A percentile compares a stretch with the other conserved stretches of the same genome.
Conservation (phyloP, 2,329 filamentous ascomycete genomes). For the Chrysoporthe deuterocubensis region DNA sequence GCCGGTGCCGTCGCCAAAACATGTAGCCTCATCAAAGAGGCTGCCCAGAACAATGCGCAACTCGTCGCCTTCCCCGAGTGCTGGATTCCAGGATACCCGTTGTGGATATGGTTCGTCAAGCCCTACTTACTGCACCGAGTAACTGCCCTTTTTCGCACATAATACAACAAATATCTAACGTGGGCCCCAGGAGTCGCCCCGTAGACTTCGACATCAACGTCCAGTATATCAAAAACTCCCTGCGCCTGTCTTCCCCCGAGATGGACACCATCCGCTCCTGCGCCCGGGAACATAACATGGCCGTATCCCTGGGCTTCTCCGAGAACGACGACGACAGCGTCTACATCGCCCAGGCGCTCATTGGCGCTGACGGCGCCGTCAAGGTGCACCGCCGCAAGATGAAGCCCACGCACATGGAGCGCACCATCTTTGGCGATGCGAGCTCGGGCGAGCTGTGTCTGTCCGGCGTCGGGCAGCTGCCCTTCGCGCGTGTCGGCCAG, state of each 20-base stretch:
- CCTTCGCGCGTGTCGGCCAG: slow-evolving; percentile 47
- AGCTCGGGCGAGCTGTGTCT: slow-evolving; percentile 39
- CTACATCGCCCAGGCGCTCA: slow-evolving; percentile 52
- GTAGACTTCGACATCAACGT: slow-evolving; percentile 10
- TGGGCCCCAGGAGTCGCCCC: not conserved
- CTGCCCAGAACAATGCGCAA: slow-evolving; percentile 55
- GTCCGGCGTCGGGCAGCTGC: slow-evolving; percentile 43
- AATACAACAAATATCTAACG: not conserved
- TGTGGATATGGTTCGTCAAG: slow-evolving; percentile 3
- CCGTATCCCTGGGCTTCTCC: slow-evolving; percentile 53
- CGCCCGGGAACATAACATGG: slow-evolving; percentile 47
- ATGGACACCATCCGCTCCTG: slow-evolving; percentile 47
- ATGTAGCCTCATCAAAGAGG: slow-evolving; percentile 58
- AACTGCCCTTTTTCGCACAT: not conserved
- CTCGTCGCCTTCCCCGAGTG: slow-evolving; percentile 59
- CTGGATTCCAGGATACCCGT: slow-evolving; percentile 58
- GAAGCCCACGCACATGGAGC: slow-evolving; percentile 58
- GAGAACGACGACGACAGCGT: slow-evolving; percentile 48
- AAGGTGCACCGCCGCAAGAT: slow-evolving; percentile 49
- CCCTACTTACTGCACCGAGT: no score
- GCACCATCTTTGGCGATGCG: slow-evolving; percentile 54
- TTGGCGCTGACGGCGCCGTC: slow-evolving; percentile 46
- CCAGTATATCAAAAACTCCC: not conserved
- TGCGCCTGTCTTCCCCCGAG: not conserved
- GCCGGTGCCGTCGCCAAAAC: slow-evolving; percentile 59